phyloP scores from a whole-genome alignment of 768 basidiomycete genomes.

The Lactarius tabidus region DNA sequence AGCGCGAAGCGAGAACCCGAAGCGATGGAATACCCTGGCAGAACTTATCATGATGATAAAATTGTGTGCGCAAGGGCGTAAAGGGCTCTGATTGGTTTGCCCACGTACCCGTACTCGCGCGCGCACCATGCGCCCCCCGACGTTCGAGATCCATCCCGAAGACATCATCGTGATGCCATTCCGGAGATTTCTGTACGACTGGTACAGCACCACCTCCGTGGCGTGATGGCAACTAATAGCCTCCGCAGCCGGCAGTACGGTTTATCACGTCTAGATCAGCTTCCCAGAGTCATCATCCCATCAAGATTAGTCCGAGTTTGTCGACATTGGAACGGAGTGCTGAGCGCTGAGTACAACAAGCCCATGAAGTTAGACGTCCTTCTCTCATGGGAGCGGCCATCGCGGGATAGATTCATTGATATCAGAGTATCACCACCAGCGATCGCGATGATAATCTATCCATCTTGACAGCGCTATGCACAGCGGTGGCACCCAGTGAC shows the following conservation, averaged over 20 bases:
- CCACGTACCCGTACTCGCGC: not conserved
- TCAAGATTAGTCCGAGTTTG: not conserved
- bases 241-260: not conserved
- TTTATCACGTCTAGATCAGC: not conserved
- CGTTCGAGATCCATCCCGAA: not conserved
- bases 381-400: not conserved
- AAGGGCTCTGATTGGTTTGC: not conserved
- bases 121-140: not conserved
- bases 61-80: not conserved
- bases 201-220: not conserved
- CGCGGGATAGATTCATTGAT: not conserved
- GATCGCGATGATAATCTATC: too few species aligned
- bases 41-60: not conserved
- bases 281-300: not conserved
- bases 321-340: not conserved
- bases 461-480: too few species aligned
- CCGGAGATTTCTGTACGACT: not conserved
- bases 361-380: not conserved
- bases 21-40: not conserved
- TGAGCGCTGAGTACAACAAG: not conserved
- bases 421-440: too few species aligned
- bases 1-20: not conserved
- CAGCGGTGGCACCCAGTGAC: too few species aligned
- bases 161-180: not conserved
- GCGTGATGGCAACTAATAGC: too few species aligned